Conservation (phyloP, 306 rosid genomes). For the Quercus robur region DNA sequence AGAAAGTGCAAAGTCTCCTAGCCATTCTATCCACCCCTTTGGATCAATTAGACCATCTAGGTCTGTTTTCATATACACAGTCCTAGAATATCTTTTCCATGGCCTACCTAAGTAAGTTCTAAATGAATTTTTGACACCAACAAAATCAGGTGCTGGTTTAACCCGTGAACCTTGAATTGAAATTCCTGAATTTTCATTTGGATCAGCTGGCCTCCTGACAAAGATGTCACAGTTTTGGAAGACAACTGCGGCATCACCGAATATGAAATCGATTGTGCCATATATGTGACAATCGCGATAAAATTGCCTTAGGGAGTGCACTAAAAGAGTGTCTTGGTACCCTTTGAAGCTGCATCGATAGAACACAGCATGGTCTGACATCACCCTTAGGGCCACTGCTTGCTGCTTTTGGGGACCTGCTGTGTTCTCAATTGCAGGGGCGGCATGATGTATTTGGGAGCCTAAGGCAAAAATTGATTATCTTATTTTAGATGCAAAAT, state of each 20-base stretch:
- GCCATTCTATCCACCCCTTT: slow-evolving; percentile 64
- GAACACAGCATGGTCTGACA: slow-evolving; percentile 50
- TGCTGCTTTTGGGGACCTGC: slow-evolving; percentile 64
- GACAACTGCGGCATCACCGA: slow-evolving; percentile 46
- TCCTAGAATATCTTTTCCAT: slow-evolving; percentile 66
- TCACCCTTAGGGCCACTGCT: slow-evolving; percentile 58
- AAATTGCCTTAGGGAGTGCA: slow-evolving; percentile 61
- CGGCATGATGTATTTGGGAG: no score
- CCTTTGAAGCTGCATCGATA: slow-evolving; percentile 56
- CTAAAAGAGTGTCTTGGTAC: slow-evolving; percentile 70
- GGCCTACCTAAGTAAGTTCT: slow-evolving; percentile 63
- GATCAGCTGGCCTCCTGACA: slow-evolving; percentile 45
- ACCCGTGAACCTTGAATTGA: slow-evolving; percentile 35
- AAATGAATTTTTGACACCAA: background rate
- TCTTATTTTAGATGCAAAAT: no score
- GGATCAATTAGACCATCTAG: slow-evolving; percentile 54
- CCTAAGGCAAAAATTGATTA: no score
- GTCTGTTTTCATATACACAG: slow-evolving; percentile 46
- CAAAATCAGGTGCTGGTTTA: slow-evolving; percentile 18
- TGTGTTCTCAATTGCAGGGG: slow-evolving; percentile 54
- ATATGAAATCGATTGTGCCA: slow-evolving; percentile 49
- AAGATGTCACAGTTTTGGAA: slow-evolving; percentile 67
- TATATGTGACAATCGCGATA: slow-evolving; percentile 55
- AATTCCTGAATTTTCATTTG: slow-evolving; percentile 34
- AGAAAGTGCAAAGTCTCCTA: slow-evolving; percentile 41